Conservation (phyloP, 202 grass and related monocot species). For the Brachypodium distachyon region DNA sequence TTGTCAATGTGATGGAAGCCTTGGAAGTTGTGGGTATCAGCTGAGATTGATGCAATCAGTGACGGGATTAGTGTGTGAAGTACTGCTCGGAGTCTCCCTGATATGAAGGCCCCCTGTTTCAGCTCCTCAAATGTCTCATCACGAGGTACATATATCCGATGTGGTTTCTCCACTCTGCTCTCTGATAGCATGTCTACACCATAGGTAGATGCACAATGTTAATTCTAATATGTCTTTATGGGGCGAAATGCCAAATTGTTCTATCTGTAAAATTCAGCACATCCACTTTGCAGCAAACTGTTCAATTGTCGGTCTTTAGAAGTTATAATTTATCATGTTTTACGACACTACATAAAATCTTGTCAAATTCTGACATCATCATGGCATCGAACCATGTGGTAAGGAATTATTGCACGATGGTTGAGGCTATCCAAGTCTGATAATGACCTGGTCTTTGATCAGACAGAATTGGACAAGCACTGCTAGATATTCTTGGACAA, state of each 20-base stretch:
- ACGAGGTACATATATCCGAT: conserved; percentile 89
- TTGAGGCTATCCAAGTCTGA: conserved; percentile 18
- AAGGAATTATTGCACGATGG: background rate
- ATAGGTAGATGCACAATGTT: background rate
- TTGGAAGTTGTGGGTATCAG: conserved; percentile 84
- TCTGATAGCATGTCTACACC: conserved; percentile 70
- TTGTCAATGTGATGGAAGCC: conserved; percentile 98
- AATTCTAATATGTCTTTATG: background rate
- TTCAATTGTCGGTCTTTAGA: background rate
- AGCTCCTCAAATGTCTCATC: conserved; percentile 93
- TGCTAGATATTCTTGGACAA: conserved; percentile 20
- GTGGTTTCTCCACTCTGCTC: conserved; percentile 85
- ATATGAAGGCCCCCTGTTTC: conserved; percentile 87
- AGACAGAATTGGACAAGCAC: conserved; percentile 17
- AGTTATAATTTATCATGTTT: background rate
- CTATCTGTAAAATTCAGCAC: background rate
- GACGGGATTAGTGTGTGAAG: conserved; percentile 90
- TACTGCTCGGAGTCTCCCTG: conserved; percentile 81
- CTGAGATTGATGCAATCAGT: conserved; percentile 77
- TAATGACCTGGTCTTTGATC: conserved; percentile 10
- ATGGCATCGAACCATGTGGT: conserved; percentile 10
- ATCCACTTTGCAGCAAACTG: background rate
- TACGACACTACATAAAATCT: background rate
- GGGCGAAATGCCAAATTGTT: background rate
- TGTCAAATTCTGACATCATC: conserved; percentile 11